Base-by-base conservation (phyloP, 202 grass and related monocot genomes). In the Brachypodium distachyon region DNA sequence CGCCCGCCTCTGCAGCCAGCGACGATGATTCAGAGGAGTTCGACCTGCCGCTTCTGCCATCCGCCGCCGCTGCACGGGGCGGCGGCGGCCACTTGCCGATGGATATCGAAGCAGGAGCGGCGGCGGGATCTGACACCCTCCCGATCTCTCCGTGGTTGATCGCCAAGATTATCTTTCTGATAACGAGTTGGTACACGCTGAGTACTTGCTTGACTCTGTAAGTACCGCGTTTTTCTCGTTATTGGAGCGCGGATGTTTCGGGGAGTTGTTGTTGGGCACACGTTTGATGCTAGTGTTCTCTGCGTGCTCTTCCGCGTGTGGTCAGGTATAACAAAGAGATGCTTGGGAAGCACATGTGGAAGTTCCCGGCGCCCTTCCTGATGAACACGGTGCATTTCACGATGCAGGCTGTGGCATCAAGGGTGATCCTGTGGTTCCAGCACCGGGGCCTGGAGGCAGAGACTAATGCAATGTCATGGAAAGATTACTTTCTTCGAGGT, bases 381-480 rank as follows among this genome's bases (percentile, higher is more conserved):
- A 99, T 99, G 96, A 99, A 94, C 75, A 93, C 96, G 47, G 78
- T 99, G 80, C 96, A 99, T 85, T 99, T 99, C 85, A 90, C 96
- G 43, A 89, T 99, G 89, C 96, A 99, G 89, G 91, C 91, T 2
- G 64, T 95, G 60, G 85, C 93, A 2, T 95, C 96, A 13, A 90
- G 57, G 74, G 72, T 40, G 25, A 90, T 99, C 25, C 62, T 92
- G 40, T 99, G 88, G 76, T 89, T 89, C 65, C 96, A 90, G 68
- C 71, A 89, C 25, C 85, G 80, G 47, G 76, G 75, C 47, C 79
- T 84, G 12, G 85, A 82, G 76, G 41, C 76, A 61, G 75, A 18
- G 42, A 29, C 68, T 26, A 72, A 55, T 77, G 36, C 56, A 77
- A 95, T 95, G 91, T 75, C 96, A 23, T 92, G 96, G 89, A 99